A percentile compares a stretch with the other conserved stretches of the same genome.
Evolutionary conservation across 352 stramenopile species (phyloP).

Genomic region (Sclerospora graminicola): DNA sequence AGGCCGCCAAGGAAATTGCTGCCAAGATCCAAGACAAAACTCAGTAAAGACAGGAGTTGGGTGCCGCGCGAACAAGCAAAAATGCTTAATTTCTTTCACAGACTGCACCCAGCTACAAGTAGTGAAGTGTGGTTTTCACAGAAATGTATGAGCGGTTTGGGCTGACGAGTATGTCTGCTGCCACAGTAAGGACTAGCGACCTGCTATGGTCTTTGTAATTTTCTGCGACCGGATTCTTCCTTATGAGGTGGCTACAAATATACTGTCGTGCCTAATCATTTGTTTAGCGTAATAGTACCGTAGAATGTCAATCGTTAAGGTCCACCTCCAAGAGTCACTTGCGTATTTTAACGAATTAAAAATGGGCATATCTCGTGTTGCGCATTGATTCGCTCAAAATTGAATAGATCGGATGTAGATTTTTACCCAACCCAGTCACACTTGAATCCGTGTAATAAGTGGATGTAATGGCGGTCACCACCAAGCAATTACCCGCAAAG

Average conservation of each 20-base stretch:
- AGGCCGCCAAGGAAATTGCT: constrained; percentile 37
- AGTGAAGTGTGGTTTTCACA: constrained; percentile 12
- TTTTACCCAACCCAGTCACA: constrained; percentile 14
- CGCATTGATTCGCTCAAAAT: not conserved
- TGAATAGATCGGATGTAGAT: not conserved
- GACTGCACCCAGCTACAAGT: constrained; percentile 4
- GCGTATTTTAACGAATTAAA: too few species aligned
- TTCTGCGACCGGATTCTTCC: too few species aligned
- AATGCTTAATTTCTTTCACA: too few species aligned
- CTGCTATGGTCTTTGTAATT: constrained; percentile 18
- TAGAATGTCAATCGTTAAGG: too few species aligned
- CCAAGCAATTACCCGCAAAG: constrained; percentile 85
- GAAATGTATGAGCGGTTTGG: constrained; percentile 5
- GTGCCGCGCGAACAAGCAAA: not conserved
- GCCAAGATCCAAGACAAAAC: constrained; percentile 40
- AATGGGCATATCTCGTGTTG: too few species aligned
- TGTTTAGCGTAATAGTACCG: too few species aligned
- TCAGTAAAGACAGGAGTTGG: constrained; percentile 9
- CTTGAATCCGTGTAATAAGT: constrained; percentile 11
- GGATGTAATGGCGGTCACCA: constrained; percentile 34
- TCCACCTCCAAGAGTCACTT: too few species aligned
- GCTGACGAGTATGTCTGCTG: constrained; percentile 9
- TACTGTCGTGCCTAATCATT: too few species aligned
- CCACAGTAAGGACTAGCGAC: not conserved
- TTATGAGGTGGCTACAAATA: too few species aligned